These are phyloP conservation scores for Populus deltoides DNA, from an alignment of 345 rosid genomes.

Conservation along the genomic window DNA sequence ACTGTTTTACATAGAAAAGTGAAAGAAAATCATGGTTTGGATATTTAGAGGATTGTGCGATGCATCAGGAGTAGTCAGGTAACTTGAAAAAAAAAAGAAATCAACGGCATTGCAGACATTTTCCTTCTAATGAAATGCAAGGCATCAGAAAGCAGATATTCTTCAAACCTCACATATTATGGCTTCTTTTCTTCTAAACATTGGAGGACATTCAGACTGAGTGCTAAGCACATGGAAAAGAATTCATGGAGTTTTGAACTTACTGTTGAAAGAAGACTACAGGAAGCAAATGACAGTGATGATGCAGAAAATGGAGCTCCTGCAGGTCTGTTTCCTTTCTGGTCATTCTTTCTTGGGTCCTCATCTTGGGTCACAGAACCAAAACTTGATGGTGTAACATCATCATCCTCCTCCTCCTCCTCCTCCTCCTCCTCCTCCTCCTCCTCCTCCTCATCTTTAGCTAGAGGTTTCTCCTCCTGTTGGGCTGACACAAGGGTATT, in stretches of 20 bases:
- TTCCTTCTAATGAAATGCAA: background rate
- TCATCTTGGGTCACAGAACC: slow-evolving; percentile 51
- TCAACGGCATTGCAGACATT: background rate
- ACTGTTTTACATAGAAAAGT: background rate
- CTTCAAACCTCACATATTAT: too few relatives aligned
- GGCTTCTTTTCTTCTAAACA: background rate
- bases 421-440: slow-evolving; percentile 34
- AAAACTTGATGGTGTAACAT: slow-evolving; percentile 65
- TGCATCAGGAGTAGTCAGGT: background rate
- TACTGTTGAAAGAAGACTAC: slow-evolving; percentile 65
- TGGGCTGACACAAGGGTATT: slow-evolving; percentile 30
- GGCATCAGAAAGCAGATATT: background rate
- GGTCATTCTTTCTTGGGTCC: slow-evolving; percentile 33
- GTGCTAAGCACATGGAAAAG: background rate
- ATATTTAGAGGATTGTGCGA: background rate
- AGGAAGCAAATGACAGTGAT: slow-evolving; percentile 70
- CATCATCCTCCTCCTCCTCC: slow-evolving; percentile 34
- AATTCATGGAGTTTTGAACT: slow-evolving; percentile 18
- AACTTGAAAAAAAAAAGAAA: background rate
- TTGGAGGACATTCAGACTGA: too few relatives aligned
- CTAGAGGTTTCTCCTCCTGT: slow-evolving; percentile 35
- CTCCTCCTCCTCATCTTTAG: slow-evolving; percentile 33
- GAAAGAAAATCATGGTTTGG: background rate
- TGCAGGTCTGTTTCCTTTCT: slow-evolving; percentile 43
- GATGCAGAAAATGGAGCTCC: slow-evolving; percentile 62